Base-by-base conservation (phyloP, 2,329 filamentous ascomycete species). In the Neoascochyta sp. region DNA sequence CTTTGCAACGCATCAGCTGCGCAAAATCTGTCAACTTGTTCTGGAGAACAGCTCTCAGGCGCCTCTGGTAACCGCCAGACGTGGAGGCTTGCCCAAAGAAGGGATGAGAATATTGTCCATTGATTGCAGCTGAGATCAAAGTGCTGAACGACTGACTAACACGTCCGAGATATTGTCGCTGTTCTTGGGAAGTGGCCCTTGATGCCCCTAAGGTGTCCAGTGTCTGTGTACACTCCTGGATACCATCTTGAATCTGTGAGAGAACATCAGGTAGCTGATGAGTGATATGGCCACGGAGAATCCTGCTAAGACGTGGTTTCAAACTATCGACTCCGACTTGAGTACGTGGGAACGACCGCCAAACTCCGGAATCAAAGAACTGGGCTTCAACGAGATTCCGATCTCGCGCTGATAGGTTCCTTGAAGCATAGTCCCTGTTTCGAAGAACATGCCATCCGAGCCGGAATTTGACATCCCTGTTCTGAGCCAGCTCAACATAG, bases 371-470 rank as follows among this genome's bases (percentile, higher is more conserved):
- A 4, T 29, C 15, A 46, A 68, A 65, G 41, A 66, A 67, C 0
- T 30, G n/a, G 2, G 18, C 29, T 43, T 68, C 62, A 0, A 52
- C 41, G 4, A 27, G 26, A n/a, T 70, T 55, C 9, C 71, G 65
- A 29, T 69, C 57, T 5, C 55, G 50, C 2, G 22, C 11, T 14
- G 42, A 39, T 0, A 29, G 17, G 36, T 48, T 10, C 45, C 50
- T 36, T 57, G 39, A 39, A 2, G 45, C 8, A 16, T 65, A 64
- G 4, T 62, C 52, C 9, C 61, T 48, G 36, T 78, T 77, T 3
- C 65, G 66, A 7, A 78, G 50, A 3, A 75, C 64, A 38, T 76
- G 70, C 71, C 70, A 77, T 0, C 71, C 73, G 0, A 73, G 60
- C 6, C 56, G 46, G 28, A 67, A 62, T 3, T 45, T 27, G n/a